phyloP scores from a whole-genome alignment of 768 basidiomycete species.

The Mycena galericulata region DNA sequence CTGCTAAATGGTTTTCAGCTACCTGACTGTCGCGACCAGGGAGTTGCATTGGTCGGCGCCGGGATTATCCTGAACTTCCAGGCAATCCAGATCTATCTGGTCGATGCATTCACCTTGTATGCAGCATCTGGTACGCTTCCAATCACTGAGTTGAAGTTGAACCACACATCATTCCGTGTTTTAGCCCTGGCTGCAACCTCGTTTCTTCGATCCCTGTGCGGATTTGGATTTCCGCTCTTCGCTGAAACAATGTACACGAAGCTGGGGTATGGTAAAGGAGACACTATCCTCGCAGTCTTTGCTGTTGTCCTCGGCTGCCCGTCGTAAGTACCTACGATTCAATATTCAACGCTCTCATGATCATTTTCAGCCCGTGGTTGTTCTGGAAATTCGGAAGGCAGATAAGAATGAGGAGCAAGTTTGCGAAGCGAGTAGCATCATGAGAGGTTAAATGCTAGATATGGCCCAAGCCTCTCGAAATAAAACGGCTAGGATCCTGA shows the following conservation, averaged over 20 bases:
- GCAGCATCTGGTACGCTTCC: constrained; percentile 69
- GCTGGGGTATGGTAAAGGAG: constrained; percentile 77
- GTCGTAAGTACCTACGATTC: constrained; percentile 54
- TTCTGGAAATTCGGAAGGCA: constrained; percentile 51
- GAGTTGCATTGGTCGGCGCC: constrained; percentile 66
- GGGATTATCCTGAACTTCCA: constrained; percentile 68
- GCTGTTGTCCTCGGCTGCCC: constrained; percentile 74
- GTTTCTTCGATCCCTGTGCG: constrained; percentile 71
- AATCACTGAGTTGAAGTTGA: neutral
- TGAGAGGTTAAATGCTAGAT: too few relatives aligned
- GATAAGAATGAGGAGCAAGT: constrained; percentile 63
- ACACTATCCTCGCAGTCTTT: constrained; percentile 70
- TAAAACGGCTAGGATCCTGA: too few relatives aligned
- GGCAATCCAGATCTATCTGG: constrained; percentile 72
- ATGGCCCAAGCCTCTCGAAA: too few relatives aligned
- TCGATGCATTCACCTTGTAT: constrained; percentile 74
- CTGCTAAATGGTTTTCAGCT: neutral
- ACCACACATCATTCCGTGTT: neutral
- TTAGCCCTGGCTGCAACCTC: constrained; percentile 70
- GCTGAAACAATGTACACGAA: constrained; percentile 73
- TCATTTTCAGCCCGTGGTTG: constrained; percentile 46
- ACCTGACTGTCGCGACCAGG: constrained; percentile 49
- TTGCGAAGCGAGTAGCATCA: constrained; percentile 41
- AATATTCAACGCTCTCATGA: neutral
- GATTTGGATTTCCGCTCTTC: constrained; percentile 85